A percentile compares a stretch with the other conserved stretches of the same genome.
These are phyloP conservation scores for Drechmeria coniospora DNA, from an alignment of 2,329 filamentous ascomycete species.

Conservation along the genomic window DNA sequence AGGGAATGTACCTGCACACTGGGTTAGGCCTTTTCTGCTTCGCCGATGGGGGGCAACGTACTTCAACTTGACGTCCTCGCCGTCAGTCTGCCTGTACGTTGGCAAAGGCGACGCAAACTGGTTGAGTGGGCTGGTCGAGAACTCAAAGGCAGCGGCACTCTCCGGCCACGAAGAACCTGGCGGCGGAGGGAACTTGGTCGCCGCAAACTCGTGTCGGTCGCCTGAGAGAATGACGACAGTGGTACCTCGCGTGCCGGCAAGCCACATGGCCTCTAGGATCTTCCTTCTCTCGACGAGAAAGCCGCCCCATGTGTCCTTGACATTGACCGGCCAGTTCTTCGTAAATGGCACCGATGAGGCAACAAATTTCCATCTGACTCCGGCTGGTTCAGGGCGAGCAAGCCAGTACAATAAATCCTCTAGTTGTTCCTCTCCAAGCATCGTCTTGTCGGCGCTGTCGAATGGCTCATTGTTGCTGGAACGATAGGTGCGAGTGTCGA, in stretches of 20 bases:
- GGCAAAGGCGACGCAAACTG: conserved; percentile 85
- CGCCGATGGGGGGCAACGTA: conserved; percentile 30
- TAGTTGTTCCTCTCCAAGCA: conserved; percentile 71
- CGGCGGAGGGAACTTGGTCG: conserved; percentile 60
- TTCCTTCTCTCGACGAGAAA: conserved; percentile 66
- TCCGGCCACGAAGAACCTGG: conserved; percentile 45
- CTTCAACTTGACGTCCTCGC: conserved; percentile 72
- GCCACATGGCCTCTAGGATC: conserved; percentile 87
- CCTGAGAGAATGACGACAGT: conserved; percentile 77
- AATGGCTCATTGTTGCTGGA: conserved; percentile 48
- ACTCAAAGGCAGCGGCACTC: conserved; percentile 64
- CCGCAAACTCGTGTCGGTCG: conserved; percentile 93
- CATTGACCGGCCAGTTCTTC: conserved; percentile 89
- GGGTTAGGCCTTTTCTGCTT: conserved; percentile 1
- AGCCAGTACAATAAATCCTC: conserved; percentile 69
- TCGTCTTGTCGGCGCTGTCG: conserved; percentile 56
- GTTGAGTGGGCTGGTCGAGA: conserved; percentile 77
- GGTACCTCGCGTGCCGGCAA: conserved; percentile 55
- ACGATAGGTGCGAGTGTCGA: conserved; percentile 82
- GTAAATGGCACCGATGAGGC: conserved; percentile 88
- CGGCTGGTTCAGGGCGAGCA: conserved; percentile 51
- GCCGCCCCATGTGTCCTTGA: conserved; percentile 84
- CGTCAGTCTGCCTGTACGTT: conserved; percentile 69
- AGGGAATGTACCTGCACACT: conserved; percentile 50
- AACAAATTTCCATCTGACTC: conserved; percentile 86